Evolutionary conservation across 2,329 filamentous ascomycete genomes (phyloP).

Genomic region (Xylariomycetidae sp.): DNA sequence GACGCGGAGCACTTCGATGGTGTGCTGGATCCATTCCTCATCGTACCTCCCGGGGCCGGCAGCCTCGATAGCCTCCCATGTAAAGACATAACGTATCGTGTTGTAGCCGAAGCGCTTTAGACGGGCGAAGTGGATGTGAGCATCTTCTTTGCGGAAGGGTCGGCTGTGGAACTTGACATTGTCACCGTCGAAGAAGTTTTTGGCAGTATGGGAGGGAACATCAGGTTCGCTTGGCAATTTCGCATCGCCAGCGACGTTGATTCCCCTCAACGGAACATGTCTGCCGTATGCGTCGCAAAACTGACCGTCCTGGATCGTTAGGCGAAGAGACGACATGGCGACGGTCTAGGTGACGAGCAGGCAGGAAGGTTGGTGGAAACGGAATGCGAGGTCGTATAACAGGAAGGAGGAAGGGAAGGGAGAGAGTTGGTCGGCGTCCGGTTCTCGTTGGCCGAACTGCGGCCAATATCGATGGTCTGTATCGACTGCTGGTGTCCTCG

Average conservation of each 20-base stretch:
- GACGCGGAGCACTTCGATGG: constrained; percentile 74
- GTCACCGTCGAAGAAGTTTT: constrained; percentile 89
- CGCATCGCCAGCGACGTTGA: constrained; percentile 86
- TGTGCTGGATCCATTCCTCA: constrained; percentile 87
- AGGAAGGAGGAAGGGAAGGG: too few species aligned
- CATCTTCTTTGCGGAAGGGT: constrained; percentile 78
- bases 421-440: too few species aligned
- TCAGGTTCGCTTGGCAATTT: constrained; percentile 82
- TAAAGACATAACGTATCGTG: constrained; percentile 92
- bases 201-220: constrained; percentile 68
- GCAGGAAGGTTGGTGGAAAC: background rate
- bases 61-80: constrained; percentile 98
- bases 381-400: too few species aligned
- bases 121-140: constrained; percentile 78
- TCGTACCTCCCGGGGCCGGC: constrained; percentile 88
- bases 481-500: too few species aligned
- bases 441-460: too few species aligned
- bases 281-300: constrained; percentile 79
- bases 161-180: constrained; percentile 81
- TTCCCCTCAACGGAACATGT: constrained; percentile 83
- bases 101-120: constrained; percentile 91
- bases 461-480: too few species aligned
- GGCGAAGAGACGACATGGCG: constrained; percentile 68
- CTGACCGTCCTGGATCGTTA: constrained; percentile 77
- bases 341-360: constrained; percentile 1